Evolutionary conservation across 495 filamentous ascomycete genomes (phyloP), one percentile per base, ranked within the genome.

Genomic region (Melanomma pulvis-pyrius): DNA sequence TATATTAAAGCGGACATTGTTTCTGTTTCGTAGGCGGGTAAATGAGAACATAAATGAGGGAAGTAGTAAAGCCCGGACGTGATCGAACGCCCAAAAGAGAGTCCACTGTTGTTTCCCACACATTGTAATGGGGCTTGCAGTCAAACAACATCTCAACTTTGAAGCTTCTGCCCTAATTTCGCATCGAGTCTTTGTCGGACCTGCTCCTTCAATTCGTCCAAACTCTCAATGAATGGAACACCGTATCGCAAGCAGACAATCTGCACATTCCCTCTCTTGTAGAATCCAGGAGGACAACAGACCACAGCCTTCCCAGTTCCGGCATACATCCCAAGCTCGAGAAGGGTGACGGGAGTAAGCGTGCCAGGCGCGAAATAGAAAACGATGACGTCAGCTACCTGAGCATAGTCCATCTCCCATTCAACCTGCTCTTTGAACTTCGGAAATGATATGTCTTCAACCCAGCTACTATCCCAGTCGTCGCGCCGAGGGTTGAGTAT

Each of bases 351-450:
- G 5, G 82, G 80, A 6, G 81, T 78, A 30, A 65, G 55, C 0
- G 80, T 79, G 7, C 53, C 73, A 0, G 78, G 76, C 22, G 81
- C 79, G 47, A 86, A 86, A 63, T 82, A 85, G 22, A 87, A 58
- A 1, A 81, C 81, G 15, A 87, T 75, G 17, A 87, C 50, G 64
- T 86, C 82, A 3, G 83, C 83, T 0, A 44, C 55, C 47, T 82
- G 80, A 52, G 81, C 79, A 73, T 78, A 82, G 34, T 85, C 80
- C n/a, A 87, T 76, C 72, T 88, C 85, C 84, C 84, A 87, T 34
- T 79, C 75, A 0, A 85, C 82, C 72, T 88, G 86, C 69, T 84
- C 75, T 4, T 73, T 72, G 65, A 82, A 87, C 0, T 76, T 80
- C 0, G 66, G 44, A 55, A 77, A 81, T 0, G 73, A 56, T 34